Evolutionary conservation across 208 protist species (phyloP), one percentile per base, ranked within the genome.

Genomic region (Blechomonas ayalai): DNA sequence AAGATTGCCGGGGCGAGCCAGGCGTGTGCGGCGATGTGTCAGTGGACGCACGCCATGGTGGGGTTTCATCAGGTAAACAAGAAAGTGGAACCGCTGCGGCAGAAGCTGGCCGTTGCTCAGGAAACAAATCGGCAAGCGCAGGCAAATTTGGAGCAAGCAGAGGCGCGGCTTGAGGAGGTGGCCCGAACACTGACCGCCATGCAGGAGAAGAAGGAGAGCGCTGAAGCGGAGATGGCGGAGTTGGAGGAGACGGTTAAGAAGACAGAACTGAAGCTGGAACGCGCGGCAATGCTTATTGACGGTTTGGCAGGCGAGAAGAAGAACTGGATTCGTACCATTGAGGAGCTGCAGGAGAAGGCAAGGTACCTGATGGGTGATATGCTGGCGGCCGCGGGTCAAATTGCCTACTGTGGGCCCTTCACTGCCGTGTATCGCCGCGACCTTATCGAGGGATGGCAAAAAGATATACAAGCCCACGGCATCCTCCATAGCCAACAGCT

Each of bases 11-110:
- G 89, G 20, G 94, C 92, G 4, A 98, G 93, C 53, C 86, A 95
- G 60, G 97, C 97, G 3, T 98, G 96, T 63, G 96, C 95, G 7
- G 95, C 97, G 12, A 97, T 99, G 81, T 99, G 97, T 53, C 81
- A 96, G 63, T 99, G 97, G 97, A 97, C 97, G 6, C 83, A 96
- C 45, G 96, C 97, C 23, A 98, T 99, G 95, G 80, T 97, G 48
- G 96, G 90, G 48, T 99, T 98, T 67, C 85, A 99, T 62, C 69
- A 84, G 58, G 96, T 97, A 23, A 90, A 92, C 60, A 96, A 95
- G 62, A 87, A 90, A 46, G 96, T 98, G 2, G 79, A 81, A 46
- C 96, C 96, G 23, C 90, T 98, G 61, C 75, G 92, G 7, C 34
- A 95, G 63, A 51, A 71, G 7, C 75, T 98, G 12, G 77, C 68